A percentile compares a stretch with the other conserved stretches of the same genome.
Evolutionary conservation across 2,329 filamentous ascomycete species (phyloP).

Genomic region (Clarireedia monteithiana): DNA sequence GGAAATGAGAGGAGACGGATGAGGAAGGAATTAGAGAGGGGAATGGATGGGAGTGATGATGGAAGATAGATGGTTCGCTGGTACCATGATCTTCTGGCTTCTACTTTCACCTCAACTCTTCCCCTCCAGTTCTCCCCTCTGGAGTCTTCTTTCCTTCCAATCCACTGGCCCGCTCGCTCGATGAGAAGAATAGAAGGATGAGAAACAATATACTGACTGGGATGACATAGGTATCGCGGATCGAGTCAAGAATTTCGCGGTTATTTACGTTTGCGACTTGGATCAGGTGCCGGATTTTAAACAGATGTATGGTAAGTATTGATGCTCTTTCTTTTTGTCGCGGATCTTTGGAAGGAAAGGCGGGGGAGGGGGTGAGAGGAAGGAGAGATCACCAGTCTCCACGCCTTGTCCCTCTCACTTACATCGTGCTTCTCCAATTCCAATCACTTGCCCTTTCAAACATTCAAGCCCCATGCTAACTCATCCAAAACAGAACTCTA

Average conservation of each 20-base stretch:
- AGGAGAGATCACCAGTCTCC: too few species aligned
- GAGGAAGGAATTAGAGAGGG: too few species aligned
- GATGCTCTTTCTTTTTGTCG: background rate
- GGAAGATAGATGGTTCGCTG: too few species aligned
- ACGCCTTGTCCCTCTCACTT: too few species aligned
- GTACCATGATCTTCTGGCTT: too few species aligned
- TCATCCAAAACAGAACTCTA: conserved; percentile 49
- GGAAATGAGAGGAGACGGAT: too few species aligned
- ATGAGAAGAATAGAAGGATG: too few species aligned
- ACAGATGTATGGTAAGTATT: conserved; percentile 63
- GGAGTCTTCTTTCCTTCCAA: background rate
- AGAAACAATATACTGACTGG: background rate
- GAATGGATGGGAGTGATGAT: too few species aligned
- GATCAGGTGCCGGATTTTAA: conserved; percentile 91
- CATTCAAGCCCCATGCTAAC: too few species aligned
- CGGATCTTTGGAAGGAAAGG: background rate
- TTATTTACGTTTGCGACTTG: conserved; percentile 90
- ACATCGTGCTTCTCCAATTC: too few species aligned
- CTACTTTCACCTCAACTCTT: background rate
- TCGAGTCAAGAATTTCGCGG: conserved; percentile 85
- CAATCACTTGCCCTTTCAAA: too few species aligned
- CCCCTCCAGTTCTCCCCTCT: background rate
- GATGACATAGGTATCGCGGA: conserved; percentile 60
- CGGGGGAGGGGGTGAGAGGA: background rate
- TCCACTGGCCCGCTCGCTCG: too few species aligned